Evolutionary conservation across 2,329 filamentous ascomycete genomes (phyloP).

Genomic region (Alternaria brassicicola): DNA sequence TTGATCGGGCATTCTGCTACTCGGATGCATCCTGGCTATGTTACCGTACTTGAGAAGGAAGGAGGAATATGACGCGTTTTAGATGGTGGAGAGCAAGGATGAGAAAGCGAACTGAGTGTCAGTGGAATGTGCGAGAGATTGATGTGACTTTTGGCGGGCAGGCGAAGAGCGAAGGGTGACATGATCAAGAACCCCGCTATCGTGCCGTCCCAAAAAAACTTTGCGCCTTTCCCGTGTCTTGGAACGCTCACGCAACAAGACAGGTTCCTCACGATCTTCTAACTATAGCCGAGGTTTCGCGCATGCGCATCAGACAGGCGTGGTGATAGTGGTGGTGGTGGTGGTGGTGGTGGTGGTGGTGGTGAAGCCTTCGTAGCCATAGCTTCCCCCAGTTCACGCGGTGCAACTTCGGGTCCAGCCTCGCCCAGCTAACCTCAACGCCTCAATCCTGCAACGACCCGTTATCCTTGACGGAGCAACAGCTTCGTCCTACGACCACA

Average conservation of each 20-base stretch:
- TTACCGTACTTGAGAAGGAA: slow-evolving; percentile 33
- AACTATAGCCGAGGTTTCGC: neutral
- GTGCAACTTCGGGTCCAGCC: neutral
- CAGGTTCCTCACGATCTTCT: neutral
- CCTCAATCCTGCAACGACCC: neutral
- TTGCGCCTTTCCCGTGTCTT: slow-evolving; percentile 7
- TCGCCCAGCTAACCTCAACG: neutral
- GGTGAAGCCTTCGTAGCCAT: neutral
- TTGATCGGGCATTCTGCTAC: slow-evolving; percentile 47
- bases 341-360: neutral
- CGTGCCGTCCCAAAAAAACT: slow-evolving; percentile 4
- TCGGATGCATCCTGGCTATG: slow-evolving; percentile 38
- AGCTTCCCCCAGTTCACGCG: neutral
- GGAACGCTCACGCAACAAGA: neutral
- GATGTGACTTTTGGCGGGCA: neutral
- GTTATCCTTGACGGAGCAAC: neutral
- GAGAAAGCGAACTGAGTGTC: neutral
- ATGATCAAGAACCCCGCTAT: slow-evolving; percentile 2
- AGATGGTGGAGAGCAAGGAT: neutral
- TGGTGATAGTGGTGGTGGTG: neutral
- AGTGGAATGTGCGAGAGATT: neutral
- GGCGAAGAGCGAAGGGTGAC: neutral
- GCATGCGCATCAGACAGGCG: neutral
- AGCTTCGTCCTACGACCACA: neutral
- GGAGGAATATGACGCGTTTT: neutral